These are phyloP conservation scores for Suillus cothurnatus DNA, from an alignment of 768 basidiomycete species.

Conservation along the genomic window DNA sequence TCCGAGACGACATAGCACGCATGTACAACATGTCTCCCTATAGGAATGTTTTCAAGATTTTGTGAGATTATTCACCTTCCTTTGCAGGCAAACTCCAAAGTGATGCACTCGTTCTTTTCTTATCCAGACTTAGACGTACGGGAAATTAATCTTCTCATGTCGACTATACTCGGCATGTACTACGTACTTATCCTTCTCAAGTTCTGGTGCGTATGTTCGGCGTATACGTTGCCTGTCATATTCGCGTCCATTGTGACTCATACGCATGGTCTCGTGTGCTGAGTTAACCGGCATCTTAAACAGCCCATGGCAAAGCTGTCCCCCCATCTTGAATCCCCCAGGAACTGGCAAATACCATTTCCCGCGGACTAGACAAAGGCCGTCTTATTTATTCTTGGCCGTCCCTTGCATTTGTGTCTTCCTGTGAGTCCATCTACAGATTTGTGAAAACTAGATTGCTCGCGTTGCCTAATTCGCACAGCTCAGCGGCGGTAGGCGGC, in stretches of 20 bases:
- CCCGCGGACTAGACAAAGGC: background rate
- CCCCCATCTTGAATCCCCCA: background rate
- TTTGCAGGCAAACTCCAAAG: background rate
- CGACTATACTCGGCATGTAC: background rate
- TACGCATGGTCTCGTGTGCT: background rate
- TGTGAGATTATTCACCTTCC: background rate
- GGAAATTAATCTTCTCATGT: constrained; percentile 4
- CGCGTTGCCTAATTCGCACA: background rate
- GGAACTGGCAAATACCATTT: background rate
- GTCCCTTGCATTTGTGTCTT: background rate
- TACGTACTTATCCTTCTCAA: background rate
- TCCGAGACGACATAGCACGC: background rate
- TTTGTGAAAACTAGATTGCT: background rate
- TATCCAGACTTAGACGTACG: background rate
- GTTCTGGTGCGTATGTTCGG: background rate
- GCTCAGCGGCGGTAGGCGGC: background rate
- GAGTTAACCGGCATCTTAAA: background rate
- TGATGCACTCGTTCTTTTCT: background rate
- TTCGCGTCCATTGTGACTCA: background rate
- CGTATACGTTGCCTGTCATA: background rate
- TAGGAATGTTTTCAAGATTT: background rate
- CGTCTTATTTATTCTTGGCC: background rate
- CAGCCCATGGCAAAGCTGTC: background rate
- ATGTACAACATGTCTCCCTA: background rate
- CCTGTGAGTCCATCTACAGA: constrained; percentile 1